Base-by-base conservation (phyloP, 2,329 filamentous ascomycete genomes). In the Aureobasidium zeae region DNA sequence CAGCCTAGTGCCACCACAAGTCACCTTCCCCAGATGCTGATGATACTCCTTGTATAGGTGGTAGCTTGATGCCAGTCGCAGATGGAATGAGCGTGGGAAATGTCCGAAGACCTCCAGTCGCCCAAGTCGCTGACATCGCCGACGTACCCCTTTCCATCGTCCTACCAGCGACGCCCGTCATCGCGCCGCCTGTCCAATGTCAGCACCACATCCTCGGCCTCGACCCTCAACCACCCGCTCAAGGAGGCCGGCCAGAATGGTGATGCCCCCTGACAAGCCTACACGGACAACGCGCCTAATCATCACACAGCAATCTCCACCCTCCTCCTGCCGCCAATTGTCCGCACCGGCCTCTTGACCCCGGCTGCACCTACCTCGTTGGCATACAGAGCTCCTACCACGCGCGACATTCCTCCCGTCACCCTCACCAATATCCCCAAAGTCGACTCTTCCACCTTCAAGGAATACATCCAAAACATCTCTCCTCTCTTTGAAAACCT, bases 401-500 rank as follows among this genome's bases (percentile, higher is more conserved):
- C 49, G 9, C 38, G 47, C 33, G 49, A 98, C 59, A 98, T 98
- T 26, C 89, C 89, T 1, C 89, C 89, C 0, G 91, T 98, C 0
- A 81, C 86, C 1, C 70, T 98, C 48, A 88, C 87, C 6, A 94
- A 94, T 54, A 85, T 96, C 33, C 76, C 81, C 9, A 83, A 83
- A 54, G 73, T 96, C 53, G 85, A 94, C 28, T 64, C 77, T 0
- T 76, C 81, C 49, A 81, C 83, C 45, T 98, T 98, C 61, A 79
- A 79, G 43, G 72, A 84, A 7, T 98, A 98, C 57, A 68, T 96
- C 5, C 73, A 79, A 3, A 85, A 94, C 61, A 83, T 96, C 25
- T 87, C 86, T 13, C 79, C 81, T 2, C 65, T 96, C 3, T 94
- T 94, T 60, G 88, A 95, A 59, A 86, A 87, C 45, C 79, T 96